phyloP scores from a whole-genome alignment of 2,329 filamentous ascomycete genomes.

The Aspergillus phoenicis region DNA sequence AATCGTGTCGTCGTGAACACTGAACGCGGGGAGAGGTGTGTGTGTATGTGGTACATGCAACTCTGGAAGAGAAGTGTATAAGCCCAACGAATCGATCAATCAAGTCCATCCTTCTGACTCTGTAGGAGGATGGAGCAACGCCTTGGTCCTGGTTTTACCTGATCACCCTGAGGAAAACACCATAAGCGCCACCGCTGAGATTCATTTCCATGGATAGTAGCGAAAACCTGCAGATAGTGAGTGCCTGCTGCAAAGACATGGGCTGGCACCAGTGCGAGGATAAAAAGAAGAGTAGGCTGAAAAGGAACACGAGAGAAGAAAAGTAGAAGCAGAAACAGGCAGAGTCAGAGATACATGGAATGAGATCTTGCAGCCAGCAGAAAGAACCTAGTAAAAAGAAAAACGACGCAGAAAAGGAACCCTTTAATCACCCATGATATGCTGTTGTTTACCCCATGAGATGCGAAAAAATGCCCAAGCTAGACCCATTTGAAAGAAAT shows the following conservation, averaged over 20 bases:
- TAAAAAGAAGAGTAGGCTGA: conserved; percentile 10
- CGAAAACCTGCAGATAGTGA: conserved; percentile 11
- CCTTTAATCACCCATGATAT: conserved; percentile 26
- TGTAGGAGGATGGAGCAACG: conserved; percentile 21
- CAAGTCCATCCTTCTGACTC: conserved; percentile 10
- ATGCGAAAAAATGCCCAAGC: conserved; percentile 36
- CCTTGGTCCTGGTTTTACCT: conserved; percentile 15
- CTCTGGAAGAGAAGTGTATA: conserved; percentile 6
- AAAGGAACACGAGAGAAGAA: conserved; percentile 12
- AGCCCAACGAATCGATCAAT: background rate
- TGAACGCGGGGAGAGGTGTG: too few species aligned
- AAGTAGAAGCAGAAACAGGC: conserved; percentile 11
- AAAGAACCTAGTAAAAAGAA: background rate
- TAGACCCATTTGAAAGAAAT: conserved; percentile 17
- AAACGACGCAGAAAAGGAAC: conserved; percentile 18
- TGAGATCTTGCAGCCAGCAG: conserved; percentile 19
- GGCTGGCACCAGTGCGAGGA: background rate
- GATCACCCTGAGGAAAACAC: conserved; percentile 28
- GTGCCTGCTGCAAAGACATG: background rate
- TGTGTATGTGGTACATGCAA: conserved; percentile 3
- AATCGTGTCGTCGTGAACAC: too few species aligned
- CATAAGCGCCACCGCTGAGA: conserved; percentile 38
- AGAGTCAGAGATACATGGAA: conserved; percentile 23
- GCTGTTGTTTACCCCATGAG: conserved; percentile 24
- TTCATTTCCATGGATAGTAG: conserved; percentile 18